Evolutionary conservation across 2,329 filamentous ascomycete species (phyloP).

Genomic region (Xylariaceae sp.): DNA sequence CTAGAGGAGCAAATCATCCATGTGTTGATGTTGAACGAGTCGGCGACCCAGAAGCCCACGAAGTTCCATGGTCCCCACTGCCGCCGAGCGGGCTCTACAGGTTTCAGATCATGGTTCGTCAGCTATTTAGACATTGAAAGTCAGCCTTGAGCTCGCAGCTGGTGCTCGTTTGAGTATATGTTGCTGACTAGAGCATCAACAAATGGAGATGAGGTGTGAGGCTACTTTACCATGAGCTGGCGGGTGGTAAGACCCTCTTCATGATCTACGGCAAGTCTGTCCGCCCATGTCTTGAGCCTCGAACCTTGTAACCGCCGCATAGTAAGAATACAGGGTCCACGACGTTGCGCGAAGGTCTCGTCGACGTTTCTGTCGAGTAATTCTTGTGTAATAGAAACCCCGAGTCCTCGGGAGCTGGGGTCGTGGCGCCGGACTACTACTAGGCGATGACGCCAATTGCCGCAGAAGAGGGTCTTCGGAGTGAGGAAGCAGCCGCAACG

Average conservation of each 20-base stretch:
- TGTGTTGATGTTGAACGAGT: constrained; percentile 85
- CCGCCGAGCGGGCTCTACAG: constrained; percentile 73
- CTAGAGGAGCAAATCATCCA: constrained; percentile 91
- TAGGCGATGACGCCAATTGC: background rate
- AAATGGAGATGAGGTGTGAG: background rate
- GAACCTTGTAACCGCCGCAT: constrained; percentile 35
- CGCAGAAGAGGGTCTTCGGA: no score
- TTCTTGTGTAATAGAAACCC: constrained; percentile 20
- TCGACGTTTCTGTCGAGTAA: constrained; percentile 21
- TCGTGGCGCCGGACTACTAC: background rate
- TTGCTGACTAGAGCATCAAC: no score
- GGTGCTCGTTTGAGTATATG: background rate
- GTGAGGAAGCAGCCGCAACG: background rate
- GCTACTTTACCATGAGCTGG: constrained; percentile 66
- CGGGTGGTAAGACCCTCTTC: constrained; percentile 74
- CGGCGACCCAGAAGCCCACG: constrained; percentile 81
- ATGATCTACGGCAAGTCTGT: constrained; percentile 66
- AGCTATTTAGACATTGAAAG: constrained; percentile 44
- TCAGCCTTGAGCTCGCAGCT: constrained; percentile 9
- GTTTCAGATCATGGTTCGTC: constrained; percentile 77
- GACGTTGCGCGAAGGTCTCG: background rate
- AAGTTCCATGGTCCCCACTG: constrained; percentile 88
- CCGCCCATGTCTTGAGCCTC: constrained; percentile 40
- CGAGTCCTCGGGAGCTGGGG: constrained; percentile 1
- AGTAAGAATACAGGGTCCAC: constrained; percentile 1